Percentiles rank a stretch among this genome's conserved stretches.
Evolutionary conservation across 352 stramenopile genomes (phyloP).

Genomic region (Pythium coloratum): DNA sequence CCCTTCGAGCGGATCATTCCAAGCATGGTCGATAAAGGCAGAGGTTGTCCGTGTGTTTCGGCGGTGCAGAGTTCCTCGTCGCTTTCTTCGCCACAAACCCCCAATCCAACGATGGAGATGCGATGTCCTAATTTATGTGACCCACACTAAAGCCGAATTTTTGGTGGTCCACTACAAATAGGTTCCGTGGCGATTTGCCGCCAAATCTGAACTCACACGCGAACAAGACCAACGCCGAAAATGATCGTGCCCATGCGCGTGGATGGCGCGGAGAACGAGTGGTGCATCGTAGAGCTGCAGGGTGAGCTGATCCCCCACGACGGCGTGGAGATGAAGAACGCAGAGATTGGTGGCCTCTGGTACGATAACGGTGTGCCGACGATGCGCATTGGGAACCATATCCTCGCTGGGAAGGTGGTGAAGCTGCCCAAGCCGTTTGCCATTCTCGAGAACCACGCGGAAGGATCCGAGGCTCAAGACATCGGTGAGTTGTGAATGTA

Average conservation of each 20-base stretch:
- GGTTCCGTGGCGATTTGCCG: conserved; percentile 13
- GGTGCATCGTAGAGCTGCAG: conserved; percentile 85
- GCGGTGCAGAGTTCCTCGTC: conserved; percentile 26
- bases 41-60: conserved; percentile 18
- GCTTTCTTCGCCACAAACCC: conserved; percentile 46
- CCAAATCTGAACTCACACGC: conserved; percentile 10
- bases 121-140: conserved; percentile 13
- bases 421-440: conserved; percentile 77
- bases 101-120: conserved; percentile 21
- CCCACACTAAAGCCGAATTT: conserved; percentile 15
- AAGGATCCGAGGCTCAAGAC: background rate
- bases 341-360: conserved; percentile 68
- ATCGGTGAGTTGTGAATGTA: conserved; percentile 6
- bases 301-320: conserved; percentile 60
- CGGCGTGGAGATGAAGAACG: conserved; percentile 35
- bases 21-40: conserved; percentile 43
- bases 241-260: conserved; percentile 77
- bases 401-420: conserved; percentile 67
- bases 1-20: conserved; percentile 62
- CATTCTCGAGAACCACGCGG: conserved; percentile 57
- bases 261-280: conserved; percentile 64
- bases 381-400: conserved; percentile 83
- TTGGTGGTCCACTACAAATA: background rate
- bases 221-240: background rate
- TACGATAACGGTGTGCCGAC: conserved; percentile 68